Conservation (phyloP, 2,329 filamentous ascomycete species). For the Parafenestella ontariensis region DNA sequence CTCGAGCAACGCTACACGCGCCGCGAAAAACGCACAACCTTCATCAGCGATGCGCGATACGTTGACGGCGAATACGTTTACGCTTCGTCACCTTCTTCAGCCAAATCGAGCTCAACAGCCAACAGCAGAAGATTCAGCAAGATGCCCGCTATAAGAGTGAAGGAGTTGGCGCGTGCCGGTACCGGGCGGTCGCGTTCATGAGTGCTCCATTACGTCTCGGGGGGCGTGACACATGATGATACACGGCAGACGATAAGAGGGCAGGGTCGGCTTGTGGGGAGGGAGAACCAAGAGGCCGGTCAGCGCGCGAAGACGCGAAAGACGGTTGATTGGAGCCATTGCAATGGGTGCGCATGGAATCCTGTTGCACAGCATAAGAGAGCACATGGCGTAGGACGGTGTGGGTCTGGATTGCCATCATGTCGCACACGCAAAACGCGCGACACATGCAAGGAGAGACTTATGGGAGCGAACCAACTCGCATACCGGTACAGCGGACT, state of each 20-base stretch:
- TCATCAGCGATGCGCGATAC: slow-evolving; percentile 87
- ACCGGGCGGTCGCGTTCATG: slow-evolving; percentile 38
- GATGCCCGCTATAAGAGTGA: slow-evolving; percentile 41
- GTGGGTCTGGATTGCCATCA: neutral
- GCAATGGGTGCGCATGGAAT: neutral
- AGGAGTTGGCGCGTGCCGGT: slow-evolving; percentile 38
- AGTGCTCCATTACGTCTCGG: neutral
- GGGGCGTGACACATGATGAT: neutral
- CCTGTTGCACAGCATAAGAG: neutral
- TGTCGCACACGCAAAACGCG: neutral
- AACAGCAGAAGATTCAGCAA: slow-evolving; percentile 45
- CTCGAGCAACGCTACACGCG: slow-evolving; percentile 95
- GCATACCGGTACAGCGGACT: neutral
- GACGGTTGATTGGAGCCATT: neutral
- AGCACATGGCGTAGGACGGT: neutral
- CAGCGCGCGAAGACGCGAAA: too few relatives aligned
- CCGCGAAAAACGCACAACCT: slow-evolving; percentile 87
- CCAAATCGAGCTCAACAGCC: slow-evolving; percentile 35
- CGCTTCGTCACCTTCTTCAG: slow-evolving; percentile 49
- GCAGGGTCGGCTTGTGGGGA: neutral
- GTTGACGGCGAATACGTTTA: slow-evolving; percentile 96
- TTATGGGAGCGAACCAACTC: neutral
- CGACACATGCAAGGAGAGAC: neutral
- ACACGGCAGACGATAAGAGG: neutral
- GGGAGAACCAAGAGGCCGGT: too few relatives aligned